Conservation (phyloP, 768 basidiomycete species). For the Serendipita sp. region DNA sequence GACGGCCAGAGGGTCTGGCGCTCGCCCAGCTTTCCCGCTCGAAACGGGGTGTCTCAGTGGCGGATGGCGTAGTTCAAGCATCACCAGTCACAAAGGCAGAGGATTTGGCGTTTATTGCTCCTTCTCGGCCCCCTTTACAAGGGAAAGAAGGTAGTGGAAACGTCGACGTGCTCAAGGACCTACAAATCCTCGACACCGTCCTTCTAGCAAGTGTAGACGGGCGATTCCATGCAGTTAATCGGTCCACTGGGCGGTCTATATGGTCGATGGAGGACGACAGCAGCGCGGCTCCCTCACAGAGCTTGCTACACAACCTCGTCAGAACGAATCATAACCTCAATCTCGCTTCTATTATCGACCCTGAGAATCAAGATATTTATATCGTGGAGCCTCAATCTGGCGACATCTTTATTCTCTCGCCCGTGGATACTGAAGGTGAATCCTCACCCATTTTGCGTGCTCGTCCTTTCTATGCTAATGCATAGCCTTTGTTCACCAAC, state of each 20-base stretch:
- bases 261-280: slow-evolving; percentile 71
- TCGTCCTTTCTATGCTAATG: background rate
- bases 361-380: slow-evolving; percentile 52
- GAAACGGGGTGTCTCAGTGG: background rate
- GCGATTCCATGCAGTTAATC: slow-evolving; percentile 82
- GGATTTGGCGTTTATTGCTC: background rate
- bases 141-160: background rate
- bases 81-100: background rate
- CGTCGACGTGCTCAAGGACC: slow-evolving; percentile 21
- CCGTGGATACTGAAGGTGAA: slow-evolving; percentile 23
- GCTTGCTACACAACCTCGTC: slow-evolving; percentile 46
- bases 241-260: slow-evolving; percentile 60
- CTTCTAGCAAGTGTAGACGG: slow-evolving; percentile 90
- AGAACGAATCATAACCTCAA: slow-evolving; percentile 56
- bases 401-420: slow-evolving; percentile 73
- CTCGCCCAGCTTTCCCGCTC: background rate
- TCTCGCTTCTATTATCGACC: slow-evolving; percentile 33
- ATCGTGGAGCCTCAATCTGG: slow-evolving; percentile 92
- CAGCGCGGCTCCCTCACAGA: slow-evolving; percentile 17
- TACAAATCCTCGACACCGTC: slow-evolving; percentile 63
- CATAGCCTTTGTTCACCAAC: background rate
- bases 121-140: background rate
- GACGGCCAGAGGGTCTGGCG: background rate
- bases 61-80: background rate
- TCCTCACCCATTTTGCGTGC: background rate